Conservation (phyloP, 345 rosid genomes). For the Psidium guajava region DNA sequence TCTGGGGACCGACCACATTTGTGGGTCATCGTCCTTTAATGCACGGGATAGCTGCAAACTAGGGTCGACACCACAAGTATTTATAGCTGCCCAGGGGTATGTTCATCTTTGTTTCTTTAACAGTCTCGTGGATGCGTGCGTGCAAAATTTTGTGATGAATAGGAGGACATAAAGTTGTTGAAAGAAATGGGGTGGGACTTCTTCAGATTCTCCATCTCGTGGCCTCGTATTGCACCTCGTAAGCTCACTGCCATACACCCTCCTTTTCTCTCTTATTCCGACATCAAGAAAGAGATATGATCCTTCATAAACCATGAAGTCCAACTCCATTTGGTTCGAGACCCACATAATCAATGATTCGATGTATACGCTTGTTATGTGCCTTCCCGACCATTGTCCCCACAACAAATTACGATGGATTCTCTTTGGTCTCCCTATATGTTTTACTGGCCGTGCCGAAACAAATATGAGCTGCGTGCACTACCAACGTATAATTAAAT, state of each 20-base stretch:
- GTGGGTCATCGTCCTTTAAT: not conserved
- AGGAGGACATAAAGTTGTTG: constrained; percentile 36
- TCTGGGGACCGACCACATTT: not conserved
- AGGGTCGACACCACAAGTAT: not conserved
- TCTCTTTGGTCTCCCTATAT: not conserved
- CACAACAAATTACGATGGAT: not conserved
- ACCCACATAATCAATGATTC: not conserved
- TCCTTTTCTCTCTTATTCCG: not conserved
- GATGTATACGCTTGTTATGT: not conserved
- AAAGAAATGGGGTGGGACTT: constrained; percentile 30
- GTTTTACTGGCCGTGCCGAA: not conserved
- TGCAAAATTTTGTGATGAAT: not conserved
- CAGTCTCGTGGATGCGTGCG: not conserved
- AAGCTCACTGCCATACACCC: not conserved
- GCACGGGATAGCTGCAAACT: not conserved
- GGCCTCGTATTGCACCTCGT: constrained; percentile 45
- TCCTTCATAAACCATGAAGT: not conserved
- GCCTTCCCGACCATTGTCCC: not conserved
- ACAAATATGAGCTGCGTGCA: not conserved
- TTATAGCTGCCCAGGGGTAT: not conserved
- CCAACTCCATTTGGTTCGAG: not conserved
- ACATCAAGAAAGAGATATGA: not conserved
- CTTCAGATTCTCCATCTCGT: constrained; percentile 42
- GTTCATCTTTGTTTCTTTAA: not conserved
- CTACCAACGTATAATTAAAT: not conserved